Evolutionary conservation across 768 basidiomycete species (phyloP).

Genomic region (Agaricus blazei): DNA sequence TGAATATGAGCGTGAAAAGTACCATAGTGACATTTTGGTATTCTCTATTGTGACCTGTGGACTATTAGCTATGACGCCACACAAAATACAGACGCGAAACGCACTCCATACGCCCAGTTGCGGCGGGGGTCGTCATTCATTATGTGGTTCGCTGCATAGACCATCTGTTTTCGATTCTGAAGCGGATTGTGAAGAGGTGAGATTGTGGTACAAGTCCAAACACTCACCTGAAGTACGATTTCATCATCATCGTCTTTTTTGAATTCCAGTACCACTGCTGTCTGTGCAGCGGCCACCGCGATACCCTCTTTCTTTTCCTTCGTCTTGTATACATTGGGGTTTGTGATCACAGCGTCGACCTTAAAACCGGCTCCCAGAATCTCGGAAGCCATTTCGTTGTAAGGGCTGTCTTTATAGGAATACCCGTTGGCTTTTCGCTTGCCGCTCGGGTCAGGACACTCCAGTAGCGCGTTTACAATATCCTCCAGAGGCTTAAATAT

Average conservation of each 20-base stretch:
- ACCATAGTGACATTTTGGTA: constrained; percentile 2
- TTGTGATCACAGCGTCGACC: not conserved
- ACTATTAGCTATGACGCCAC: not conserved
- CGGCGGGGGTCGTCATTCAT: constrained; percentile 1
- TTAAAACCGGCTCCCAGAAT: not conserved
- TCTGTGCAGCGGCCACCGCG: not conserved
- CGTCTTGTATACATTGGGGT: not conserved
- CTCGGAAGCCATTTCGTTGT: not conserved
- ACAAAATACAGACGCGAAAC: not conserved
- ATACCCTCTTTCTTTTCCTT: not conserved
- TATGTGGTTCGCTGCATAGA: not conserved
- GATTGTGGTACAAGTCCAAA: not conserved
- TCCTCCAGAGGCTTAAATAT: no score
- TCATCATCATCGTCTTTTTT: not conserved
- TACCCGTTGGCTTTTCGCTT: not conserved
- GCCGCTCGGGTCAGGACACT: not conserved
- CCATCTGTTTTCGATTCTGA: not conserved
- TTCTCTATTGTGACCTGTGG: constrained; percentile 9
- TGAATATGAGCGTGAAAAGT: constrained; percentile 10
- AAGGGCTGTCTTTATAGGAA: not conserved
- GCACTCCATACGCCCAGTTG: constrained; percentile 1
- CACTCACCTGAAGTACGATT: not conserved
- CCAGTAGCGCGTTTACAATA: no score
- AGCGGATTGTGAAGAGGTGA: not conserved
- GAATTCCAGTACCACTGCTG: not conserved